These are phyloP conservation scores for Candida chauliodis DNA, from an alignment of 805 yeast genomes.

Conservation along the genomic window DNA sequence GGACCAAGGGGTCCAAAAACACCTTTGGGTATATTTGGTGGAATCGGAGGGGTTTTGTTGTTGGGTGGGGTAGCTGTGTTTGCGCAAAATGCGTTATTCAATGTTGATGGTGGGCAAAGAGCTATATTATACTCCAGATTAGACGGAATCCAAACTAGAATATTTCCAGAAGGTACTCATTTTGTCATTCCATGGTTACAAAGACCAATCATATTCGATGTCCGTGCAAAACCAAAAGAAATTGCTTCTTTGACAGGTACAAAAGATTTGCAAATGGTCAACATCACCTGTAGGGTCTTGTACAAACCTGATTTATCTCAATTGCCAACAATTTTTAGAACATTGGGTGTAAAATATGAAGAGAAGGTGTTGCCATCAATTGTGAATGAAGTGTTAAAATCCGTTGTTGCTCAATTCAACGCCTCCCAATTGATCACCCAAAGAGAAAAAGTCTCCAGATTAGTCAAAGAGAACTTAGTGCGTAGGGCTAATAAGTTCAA, in stretches of 20 bases:
- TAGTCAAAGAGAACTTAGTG: slow-evolving; percentile 85
- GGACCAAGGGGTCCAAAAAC: slow-evolving; percentile 21
- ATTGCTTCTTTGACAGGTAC: slow-evolving; percentile 97
- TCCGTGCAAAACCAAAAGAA: slow-evolving; percentile 95
- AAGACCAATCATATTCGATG: slow-evolving; percentile 88
- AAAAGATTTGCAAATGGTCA: slow-evolving; percentile 98
- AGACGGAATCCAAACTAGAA: slow-evolving; percentile 76
- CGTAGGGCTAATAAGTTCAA: slow-evolving; percentile 91
- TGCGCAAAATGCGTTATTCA: slow-evolving; percentile 44
- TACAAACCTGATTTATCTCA: slow-evolving; percentile 80
- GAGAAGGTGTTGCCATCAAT: slow-evolving; percentile 97
- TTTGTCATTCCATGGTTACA: slow-evolving; percentile 92
- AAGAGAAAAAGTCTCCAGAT: slow-evolving; percentile 90
- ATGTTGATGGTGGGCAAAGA: slow-evolving; percentile 98
- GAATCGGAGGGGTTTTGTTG: slow-evolving; percentile 37
- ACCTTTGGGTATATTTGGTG: slow-evolving; percentile 38
- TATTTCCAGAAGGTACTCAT: slow-evolving; percentile 94
- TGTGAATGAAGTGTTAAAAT: slow-evolving; percentile 93
- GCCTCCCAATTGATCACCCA: slow-evolving; percentile 98
- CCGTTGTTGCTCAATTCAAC: slow-evolving; percentile 97
- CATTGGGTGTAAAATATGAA: slow-evolving; percentile 92
- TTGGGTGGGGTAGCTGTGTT: slow-evolving; percentile 39
- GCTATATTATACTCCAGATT: slow-evolving; percentile 91
- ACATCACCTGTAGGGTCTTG: slow-evolving; percentile 96
- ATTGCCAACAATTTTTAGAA: slow-evolving; percentile 83